Conservation (phyloP, 805 yeast species). For the Ogataea methylovora region DNA sequence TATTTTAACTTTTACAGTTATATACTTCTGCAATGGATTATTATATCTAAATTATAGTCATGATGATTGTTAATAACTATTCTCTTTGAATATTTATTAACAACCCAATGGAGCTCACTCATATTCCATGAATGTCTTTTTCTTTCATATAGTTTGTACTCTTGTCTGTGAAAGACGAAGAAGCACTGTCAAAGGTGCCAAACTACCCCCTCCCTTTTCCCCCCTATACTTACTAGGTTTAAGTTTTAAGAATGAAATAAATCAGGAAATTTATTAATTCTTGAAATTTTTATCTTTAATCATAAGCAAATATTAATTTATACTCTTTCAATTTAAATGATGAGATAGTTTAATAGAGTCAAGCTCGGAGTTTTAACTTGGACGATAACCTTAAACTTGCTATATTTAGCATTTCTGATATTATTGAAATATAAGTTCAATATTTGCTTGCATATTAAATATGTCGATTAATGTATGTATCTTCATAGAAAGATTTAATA, state of each 20-base stretch:
- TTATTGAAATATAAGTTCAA: no score
- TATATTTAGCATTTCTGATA: constrained; percentile 14
- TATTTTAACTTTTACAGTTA: no score
- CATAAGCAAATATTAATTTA: no score
- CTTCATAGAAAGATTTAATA: no score
- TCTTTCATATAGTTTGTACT: constrained; percentile 17
- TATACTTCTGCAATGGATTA: constrained; percentile 66
- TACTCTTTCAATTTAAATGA: constrained; percentile 32
- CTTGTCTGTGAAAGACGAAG: constrained; percentile 15
- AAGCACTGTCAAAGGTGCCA: constrained; percentile 66
- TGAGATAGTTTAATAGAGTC: constrained; percentile 81
- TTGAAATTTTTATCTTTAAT: constrained; percentile 2
- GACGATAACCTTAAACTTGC: constrained; percentile 41
- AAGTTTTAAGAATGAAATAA: no score
- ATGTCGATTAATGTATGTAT: no score
- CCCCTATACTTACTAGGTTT: neutral
- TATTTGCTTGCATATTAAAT: no score
- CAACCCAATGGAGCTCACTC: constrained; percentile 89
- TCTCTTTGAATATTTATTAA: constrained; percentile 12
- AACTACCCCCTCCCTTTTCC: constrained; percentile 22
- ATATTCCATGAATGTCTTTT: constrained; percentile 51
- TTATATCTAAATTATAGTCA: constrained; percentile 60
- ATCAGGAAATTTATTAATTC: no score
- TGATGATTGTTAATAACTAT: constrained; percentile 44
- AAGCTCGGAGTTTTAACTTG: constrained; percentile 67